Percentiles rank a stretch among this genome's conserved stretches.
These are phyloP conservation scores for Exophiala sp. DNA, from an alignment of 2,329 filamentous ascomycete genomes.

Conservation along the genomic window DNA sequence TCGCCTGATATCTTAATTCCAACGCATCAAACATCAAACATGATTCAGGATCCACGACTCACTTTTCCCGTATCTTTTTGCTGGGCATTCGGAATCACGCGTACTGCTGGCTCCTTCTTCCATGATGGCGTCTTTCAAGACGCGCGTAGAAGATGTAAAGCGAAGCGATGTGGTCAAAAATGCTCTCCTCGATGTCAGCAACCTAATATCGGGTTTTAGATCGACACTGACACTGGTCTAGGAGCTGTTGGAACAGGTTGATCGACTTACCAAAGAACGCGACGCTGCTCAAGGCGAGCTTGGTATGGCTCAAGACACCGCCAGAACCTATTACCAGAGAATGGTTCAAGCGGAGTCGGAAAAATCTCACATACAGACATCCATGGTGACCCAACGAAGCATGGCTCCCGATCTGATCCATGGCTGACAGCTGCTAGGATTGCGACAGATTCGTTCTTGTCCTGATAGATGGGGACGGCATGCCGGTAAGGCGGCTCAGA, in stretches of 20 bases:
- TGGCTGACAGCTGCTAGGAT: slow-evolving; percentile 19
- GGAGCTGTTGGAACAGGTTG: slow-evolving; percentile 17
- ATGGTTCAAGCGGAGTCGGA: slow-evolving; percentile 22
- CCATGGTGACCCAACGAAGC: slow-evolving; percentile 13
- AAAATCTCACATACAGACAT: slow-evolving; percentile 13
- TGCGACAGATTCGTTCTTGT: slow-evolving; percentile 24
- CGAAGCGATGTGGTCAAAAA: slow-evolving; percentile 14
- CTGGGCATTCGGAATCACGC: no score
- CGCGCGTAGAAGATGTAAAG: slow-evolving; percentile 14
- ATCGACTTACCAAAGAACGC: slow-evolving; percentile 16
- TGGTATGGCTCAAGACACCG: slow-evolving; percentile 22
- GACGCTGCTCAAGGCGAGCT: slow-evolving; percentile 19
- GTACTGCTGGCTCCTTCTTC: background rate
- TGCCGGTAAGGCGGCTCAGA: slow-evolving; percentile 31
- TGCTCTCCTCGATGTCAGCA: slow-evolving; percentile 14
- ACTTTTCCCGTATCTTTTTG: background rate
- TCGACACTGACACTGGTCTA: slow-evolving; percentile 5
- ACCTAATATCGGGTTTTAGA: background rate
- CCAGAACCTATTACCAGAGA: slow-evolving; percentile 18
- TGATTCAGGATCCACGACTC: background rate
- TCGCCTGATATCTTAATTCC: background rate
- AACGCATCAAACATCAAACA: background rate
- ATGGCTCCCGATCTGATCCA: background rate
- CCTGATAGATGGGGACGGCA: slow-evolving; percentile 34
- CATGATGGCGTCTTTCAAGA: slow-evolving; percentile 18